Conservation (phyloP, 2,329 filamentous ascomycete genomes). For the Botrytis elliptica region DNA sequence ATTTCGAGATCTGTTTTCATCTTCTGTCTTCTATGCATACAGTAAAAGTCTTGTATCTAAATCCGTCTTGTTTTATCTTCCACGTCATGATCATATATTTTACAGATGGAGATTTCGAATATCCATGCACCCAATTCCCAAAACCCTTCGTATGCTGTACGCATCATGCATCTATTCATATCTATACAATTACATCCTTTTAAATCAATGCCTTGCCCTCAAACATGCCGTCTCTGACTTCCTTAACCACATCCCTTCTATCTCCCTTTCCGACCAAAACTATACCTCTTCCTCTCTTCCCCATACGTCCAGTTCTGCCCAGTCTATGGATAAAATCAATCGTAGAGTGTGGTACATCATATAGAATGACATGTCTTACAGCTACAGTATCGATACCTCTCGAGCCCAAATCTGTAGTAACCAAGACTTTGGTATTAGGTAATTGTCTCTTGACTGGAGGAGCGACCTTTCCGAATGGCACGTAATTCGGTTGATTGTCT, state of each 20-base stretch:
- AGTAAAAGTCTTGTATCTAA: not conserved
- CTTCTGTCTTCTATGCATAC: not conserved
- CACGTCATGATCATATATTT: not conserved
- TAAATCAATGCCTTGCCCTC: constrained; percentile 75
- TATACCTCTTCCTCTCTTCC: constrained; percentile 81
- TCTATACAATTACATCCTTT: constrained; percentile 20
- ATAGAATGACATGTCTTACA: constrained; percentile 87
- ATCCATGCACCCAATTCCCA: not conserved
- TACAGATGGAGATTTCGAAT: not conserved
- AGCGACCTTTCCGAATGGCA: constrained; percentile 34
- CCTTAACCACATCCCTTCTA: constrained; percentile 82
- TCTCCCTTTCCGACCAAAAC: constrained; percentile 89
- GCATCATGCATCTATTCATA: not conserved
- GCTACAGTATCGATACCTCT: constrained; percentile 91
- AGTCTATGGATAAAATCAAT: constrained; percentile 98
- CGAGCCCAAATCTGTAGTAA: constrained; percentile 90
- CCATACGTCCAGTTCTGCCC: constrained; percentile 89
- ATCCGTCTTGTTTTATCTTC: not conserved
- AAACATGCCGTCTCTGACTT: constrained; percentile 88
- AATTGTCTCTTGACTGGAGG: constrained; percentile 44
- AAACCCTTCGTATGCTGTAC: not conserved
- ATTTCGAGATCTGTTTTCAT: not conserved
- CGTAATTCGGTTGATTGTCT: constrained; percentile 40
- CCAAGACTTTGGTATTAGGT: constrained; percentile 81
- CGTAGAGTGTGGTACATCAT: constrained; percentile 95